Conservation (phyloP, 2,329 filamentous ascomycete genomes). For the Fusarium sp. region DNA sequence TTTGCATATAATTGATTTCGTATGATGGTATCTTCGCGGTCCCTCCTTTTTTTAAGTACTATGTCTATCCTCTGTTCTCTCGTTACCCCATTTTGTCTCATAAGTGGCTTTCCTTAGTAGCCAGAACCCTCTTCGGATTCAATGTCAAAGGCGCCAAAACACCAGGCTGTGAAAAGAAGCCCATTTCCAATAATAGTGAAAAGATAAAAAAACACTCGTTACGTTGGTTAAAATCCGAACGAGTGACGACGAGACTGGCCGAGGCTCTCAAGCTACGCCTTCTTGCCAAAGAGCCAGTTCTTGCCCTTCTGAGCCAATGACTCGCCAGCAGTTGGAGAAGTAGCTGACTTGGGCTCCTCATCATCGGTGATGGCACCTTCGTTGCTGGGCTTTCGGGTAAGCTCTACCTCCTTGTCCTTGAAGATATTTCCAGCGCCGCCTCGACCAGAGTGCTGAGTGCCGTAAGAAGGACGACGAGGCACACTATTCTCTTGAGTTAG, state of each 20-base stretch:
- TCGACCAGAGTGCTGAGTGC: slow-evolving; percentile 74
- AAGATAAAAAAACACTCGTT: slow-evolving; percentile 3
- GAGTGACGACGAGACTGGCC: neutral
- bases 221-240: neutral
- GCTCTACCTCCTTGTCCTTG: slow-evolving; percentile 57
- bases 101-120: slow-evolving; percentile 8
- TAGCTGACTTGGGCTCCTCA: slow-evolving; percentile 24
- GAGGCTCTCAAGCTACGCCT: slow-evolving; percentile 47
- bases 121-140: slow-evolving; percentile 5
- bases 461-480: slow-evolving; percentile 66
- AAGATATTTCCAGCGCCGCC: slow-evolving; percentile 80
- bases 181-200: slow-evolving; percentile 10
- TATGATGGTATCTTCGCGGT: slow-evolving; percentile 42
- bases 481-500: slow-evolving; percentile 52
- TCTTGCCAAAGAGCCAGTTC: slow-evolving; percentile 63
- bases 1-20: slow-evolving; percentile 28
- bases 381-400: slow-evolving; percentile 45
- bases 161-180: slow-evolving; percentile 37
- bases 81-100: slow-evolving; percentile 10
- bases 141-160: slow-evolving; percentile 39
- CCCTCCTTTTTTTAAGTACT: slow-evolving; percentile 9
- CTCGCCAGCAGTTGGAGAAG: slow-evolving; percentile 25
- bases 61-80: neutral
- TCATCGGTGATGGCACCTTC: slow-evolving; percentile 49
- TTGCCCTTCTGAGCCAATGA: slow-evolving; percentile 57